Base-by-base conservation (phyloP, 139 green algal species). In the Spirogloea muscicola region DNA sequence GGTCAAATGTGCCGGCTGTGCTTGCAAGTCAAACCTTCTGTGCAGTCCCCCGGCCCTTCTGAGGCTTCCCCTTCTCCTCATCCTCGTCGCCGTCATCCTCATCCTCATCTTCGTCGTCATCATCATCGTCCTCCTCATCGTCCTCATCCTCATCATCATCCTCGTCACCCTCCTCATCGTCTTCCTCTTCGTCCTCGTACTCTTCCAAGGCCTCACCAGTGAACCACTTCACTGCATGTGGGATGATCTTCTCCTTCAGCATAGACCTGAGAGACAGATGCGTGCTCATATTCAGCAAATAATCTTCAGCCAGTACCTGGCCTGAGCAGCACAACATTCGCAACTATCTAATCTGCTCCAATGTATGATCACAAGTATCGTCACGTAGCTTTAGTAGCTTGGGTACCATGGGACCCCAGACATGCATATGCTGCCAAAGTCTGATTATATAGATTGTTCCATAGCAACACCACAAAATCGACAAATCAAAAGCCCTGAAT, bases 211-310 rank as follows among this genome's bases (percentile, higher is more conserved):
- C 92, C 80, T 97, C 91, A 5, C 93, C 93, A 13, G 93, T 97
- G 86, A 91, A 97, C 89, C 89, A 97, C 25, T 60, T 71, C n/a
- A 94, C 86, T 0, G 91, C 90, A 61, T 91, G 69, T 1, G 89
- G 87, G 31, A 96, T 89, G 33, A 97, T 86, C 81, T 95, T 92
- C 69, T 91, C 86, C 16, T 74, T 81, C 44, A 96, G 89, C 31
- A 79, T 68, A 5, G 46, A 62, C 16, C 68, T 76, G 68, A 25
- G 27, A 39, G 1, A 5, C 33, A 16, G 31, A 64, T 55, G 46
- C 21, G 21, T 21, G 6, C 68, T 36, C 9, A 77, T 57, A 55
- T 31, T 21, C 46, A 55, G 46, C 21, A 55, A 31, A 21, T 55
- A 31, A 21, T 31, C 46, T 31, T 55, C 46, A 31, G 46, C 46